Conservation (phyloP, 345 rosid species). For the Sapria himalayana region DNA sequence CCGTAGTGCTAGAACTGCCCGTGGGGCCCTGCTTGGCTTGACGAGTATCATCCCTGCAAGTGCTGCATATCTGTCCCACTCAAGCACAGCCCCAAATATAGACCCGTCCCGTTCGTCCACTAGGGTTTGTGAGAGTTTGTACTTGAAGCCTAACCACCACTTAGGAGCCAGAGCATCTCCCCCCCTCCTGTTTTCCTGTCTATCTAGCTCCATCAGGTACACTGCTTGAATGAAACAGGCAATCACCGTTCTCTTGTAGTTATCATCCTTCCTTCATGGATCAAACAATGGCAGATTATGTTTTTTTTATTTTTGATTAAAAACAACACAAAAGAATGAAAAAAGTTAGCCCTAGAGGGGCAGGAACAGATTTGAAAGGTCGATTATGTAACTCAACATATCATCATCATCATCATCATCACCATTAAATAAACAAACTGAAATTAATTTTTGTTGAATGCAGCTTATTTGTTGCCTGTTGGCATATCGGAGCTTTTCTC, state of each 20-base stretch:
- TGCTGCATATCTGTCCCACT: conserved; percentile 88
- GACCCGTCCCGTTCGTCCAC: conserved; percentile 74
- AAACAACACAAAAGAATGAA: background rate
- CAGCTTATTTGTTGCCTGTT: no score
- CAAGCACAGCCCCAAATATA: conserved; percentile 64
- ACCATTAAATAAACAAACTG: no score
- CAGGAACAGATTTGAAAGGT: background rate
- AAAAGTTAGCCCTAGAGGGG: background rate
- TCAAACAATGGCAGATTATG: background rate
- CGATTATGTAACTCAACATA: background rate
- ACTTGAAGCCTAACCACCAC: conserved; percentile 93
- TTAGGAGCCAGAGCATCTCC: conserved; percentile 68
- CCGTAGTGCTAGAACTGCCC: conserved; percentile 52
- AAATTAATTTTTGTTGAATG: no score
- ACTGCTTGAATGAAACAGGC: conserved; percentile 95
- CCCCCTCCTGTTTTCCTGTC: conserved; percentile 53
- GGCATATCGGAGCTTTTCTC: no score
- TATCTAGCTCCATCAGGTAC: conserved; percentile 73
- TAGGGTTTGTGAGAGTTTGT: conserved; percentile 48
- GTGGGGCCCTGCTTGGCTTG: conserved; percentile 87
- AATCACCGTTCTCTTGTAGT: conserved; percentile 72
- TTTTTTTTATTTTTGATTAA: background rate
- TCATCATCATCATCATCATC: no score
- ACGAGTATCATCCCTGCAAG: conserved; percentile 51
- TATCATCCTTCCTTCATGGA: conserved; percentile 56